These are phyloP conservation scores for Alternaria ethzedia DNA, from an alignment of 2,329 filamentous ascomycete genomes.

Conservation along the genomic window DNA sequence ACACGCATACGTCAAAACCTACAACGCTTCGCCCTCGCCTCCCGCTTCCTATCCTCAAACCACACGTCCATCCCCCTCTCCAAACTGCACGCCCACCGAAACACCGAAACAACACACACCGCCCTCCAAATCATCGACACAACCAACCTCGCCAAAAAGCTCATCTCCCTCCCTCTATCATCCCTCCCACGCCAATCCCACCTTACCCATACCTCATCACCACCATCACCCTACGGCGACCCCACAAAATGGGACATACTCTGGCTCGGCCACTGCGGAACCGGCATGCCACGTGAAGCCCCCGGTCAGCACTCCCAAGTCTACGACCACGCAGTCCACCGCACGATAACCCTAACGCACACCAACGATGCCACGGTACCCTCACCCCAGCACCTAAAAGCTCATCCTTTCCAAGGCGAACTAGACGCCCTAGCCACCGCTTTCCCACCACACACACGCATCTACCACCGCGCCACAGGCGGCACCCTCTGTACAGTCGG, in stretches of 20 bases:
- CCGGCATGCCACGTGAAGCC: constrained; percentile 34
- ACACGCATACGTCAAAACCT: constrained; percentile 37
- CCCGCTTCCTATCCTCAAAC: constrained; percentile 21
- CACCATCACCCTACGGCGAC: constrained; percentile 42
- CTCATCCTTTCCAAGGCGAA: constrained; percentile 38
- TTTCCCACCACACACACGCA: constrained; percentile 34
- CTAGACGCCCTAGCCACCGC: constrained; percentile 33
- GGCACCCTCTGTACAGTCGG: constrained; percentile 39
- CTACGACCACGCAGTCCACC: constrained; percentile 19
- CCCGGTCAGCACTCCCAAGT: constrained; percentile 1
- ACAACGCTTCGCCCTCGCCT: constrained; percentile 38
- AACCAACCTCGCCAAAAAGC: constrained; percentile 26
- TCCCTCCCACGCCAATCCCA: constrained; percentile 3
- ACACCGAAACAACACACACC: constrained; percentile 33
- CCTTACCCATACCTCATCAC: neutral
- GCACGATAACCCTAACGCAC: constrained; percentile 16
- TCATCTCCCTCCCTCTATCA: constrained; percentile 29
- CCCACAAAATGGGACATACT: constrained; percentile 49
- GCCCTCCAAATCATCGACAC: constrained; percentile 33
- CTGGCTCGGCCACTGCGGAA: constrained; percentile 48
- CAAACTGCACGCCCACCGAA: constrained; percentile 22
- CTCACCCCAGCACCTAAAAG: constrained; percentile 30
- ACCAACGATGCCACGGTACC: constrained; percentile 36
- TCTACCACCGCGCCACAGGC: constrained; percentile 36
- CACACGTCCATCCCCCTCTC: neutral